Evolutionary conservation across 2,329 filamentous ascomycete species (phyloP).

Genomic region (Aspergillus pseudoterreus): DNA sequence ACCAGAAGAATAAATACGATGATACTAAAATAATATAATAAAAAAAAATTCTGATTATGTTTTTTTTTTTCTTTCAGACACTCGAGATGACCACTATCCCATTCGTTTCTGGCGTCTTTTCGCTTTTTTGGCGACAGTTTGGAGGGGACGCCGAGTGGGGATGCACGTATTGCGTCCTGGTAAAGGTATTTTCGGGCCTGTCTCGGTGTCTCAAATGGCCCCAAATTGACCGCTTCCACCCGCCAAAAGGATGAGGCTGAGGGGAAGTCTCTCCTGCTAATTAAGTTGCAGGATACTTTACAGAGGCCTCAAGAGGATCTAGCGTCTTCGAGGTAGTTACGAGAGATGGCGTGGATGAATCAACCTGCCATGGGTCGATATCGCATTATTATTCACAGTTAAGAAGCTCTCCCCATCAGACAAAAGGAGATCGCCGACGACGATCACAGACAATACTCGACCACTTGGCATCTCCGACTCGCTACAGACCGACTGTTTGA

Average conservation of each 20-base stretch:
- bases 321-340: not conserved
- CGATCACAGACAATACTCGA: no score
- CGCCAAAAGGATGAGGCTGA: not conserved
- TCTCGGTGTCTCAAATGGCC: no score
- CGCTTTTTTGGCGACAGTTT: not conserved
- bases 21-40: not conserved
- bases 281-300: not conserved
- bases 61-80: conserved; percentile 1
- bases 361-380: no score
- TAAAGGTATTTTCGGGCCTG: not conserved
- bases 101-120: not conserved
- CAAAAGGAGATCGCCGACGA: no score
- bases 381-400: no score
- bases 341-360: no score
- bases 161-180: not conserved
- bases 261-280: not conserved
- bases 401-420: no score
- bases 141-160: not conserved
- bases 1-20: not conserved
- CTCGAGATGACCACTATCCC: no score
- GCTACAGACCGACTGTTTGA: no score
- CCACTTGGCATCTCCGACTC: no score
- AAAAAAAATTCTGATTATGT: not conserved
- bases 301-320: not conserved
- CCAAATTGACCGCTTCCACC: not conserved